Evolutionary conservation across 768 basidiomycete genomes (phyloP).

Genomic region (Pulveroboletus sp.): DNA sequence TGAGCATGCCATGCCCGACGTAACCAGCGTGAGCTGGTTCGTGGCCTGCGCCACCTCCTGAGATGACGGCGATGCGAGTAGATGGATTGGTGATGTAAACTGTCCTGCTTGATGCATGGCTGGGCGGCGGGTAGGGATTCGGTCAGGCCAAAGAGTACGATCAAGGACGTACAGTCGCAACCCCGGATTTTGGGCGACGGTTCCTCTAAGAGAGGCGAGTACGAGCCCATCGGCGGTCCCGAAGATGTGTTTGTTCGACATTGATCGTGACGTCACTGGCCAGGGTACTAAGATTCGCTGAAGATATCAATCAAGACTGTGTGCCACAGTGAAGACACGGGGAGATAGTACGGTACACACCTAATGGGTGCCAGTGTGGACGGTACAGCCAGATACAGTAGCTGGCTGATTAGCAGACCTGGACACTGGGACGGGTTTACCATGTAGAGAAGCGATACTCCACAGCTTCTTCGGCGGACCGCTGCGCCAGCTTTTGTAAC

Average conservation of each 20-base stretch:
- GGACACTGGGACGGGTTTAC: no score
- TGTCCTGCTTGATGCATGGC: slow-evolving; percentile 35
- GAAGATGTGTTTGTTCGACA: slow-evolving; percentile 45
- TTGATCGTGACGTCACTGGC: slow-evolving; percentile 10
- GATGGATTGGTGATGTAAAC: slow-evolving; percentile 30
- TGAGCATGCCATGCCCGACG: slow-evolving; percentile 57
- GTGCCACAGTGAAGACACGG: no score
- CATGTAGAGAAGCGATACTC: no score
- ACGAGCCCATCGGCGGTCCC: slow-evolving; percentile 41
- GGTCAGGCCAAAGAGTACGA: background rate
- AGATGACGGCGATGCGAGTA: slow-evolving; percentile 37
- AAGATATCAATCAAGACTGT: background rate
- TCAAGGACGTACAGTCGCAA: slow-evolving; percentile 34
- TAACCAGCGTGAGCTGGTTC: slow-evolving; percentile 60
- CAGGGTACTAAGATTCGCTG: no score
- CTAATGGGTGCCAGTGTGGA: no score
- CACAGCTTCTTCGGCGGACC: no score
- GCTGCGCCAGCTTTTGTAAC: no score
- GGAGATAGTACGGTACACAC: no score
- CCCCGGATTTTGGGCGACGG: slow-evolving; percentile 39
- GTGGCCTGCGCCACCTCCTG: slow-evolving; percentile 56
- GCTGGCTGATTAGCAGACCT: no score
- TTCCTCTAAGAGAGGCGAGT: slow-evolving; percentile 40
- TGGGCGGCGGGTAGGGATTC: background rate
- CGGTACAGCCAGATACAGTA: no score